These are phyloP conservation scores for Ogataea ganodermae DNA, from an alignment of 805 yeast genomes.

Conservation along the genomic window DNA sequence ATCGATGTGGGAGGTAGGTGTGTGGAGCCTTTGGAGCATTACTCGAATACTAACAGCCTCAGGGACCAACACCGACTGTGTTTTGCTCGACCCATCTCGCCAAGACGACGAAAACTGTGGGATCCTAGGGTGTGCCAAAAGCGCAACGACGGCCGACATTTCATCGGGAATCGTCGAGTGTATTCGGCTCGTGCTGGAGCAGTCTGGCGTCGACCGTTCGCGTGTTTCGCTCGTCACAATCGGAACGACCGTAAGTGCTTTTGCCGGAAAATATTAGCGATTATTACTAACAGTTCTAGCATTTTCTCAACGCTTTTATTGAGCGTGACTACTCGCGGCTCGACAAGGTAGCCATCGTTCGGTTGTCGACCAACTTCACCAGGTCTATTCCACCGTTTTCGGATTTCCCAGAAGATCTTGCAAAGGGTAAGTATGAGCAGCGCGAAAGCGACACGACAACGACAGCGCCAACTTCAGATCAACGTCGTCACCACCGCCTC, in stretches of 20 bases:
- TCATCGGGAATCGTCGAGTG: constrained; percentile 43
- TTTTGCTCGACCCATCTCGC: constrained; percentile 40
- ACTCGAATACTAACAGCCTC: background rate
- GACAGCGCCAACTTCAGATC: too few relatives aligned
- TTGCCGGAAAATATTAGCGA: background rate
- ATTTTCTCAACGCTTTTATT: constrained; percentile 50
- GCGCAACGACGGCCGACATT: constrained; percentile 44
- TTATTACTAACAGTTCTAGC: constrained; percentile 19
- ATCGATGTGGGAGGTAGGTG: constrained; percentile 14
- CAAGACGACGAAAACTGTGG: constrained; percentile 29
- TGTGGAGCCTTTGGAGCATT: background rate
- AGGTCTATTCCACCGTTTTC: constrained; percentile 41
- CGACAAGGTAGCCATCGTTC: constrained; percentile 44
- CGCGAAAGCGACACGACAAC: too few relatives aligned
- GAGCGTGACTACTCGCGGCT: constrained; percentile 44
- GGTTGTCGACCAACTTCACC: constrained; percentile 45
- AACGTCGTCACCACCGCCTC: too few relatives aligned
- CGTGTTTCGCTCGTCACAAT: constrained; percentile 43
- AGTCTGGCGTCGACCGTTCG: constrained; percentile 19
- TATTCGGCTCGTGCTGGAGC: constrained; percentile 34
- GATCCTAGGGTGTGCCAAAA: constrained; percentile 43
- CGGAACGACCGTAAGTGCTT: constrained; percentile 41
- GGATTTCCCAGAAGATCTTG: constrained; percentile 44
- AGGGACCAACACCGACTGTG: constrained; percentile 52
- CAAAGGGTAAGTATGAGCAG: constrained; percentile 7